Conservation (phyloP, 1,139 yeast species). For the Taphrina communis region DNA sequence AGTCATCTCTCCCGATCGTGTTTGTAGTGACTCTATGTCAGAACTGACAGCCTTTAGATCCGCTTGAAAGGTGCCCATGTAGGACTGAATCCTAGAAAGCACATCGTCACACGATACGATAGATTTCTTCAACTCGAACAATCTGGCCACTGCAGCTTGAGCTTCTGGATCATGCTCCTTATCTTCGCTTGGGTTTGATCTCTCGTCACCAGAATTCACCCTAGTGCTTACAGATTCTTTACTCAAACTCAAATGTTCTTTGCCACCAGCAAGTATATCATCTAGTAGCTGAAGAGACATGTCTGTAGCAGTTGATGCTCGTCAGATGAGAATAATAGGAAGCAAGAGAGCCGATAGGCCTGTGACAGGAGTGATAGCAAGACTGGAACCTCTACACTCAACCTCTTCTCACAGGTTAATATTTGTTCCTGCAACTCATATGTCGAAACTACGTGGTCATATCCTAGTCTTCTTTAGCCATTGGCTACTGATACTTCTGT, state of each 20-base stretch:
- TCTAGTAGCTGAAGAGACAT: slow-evolving; percentile 11
- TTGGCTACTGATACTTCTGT: too few species aligned
- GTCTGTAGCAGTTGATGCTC: neutral
- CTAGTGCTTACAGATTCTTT: slow-evolving; percentile 7
- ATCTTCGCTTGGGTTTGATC: neutral
- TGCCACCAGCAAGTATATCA: slow-evolving; percentile 17
- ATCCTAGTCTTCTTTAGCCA: too few species aligned
- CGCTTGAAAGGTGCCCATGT: slow-evolving; percentile 60
- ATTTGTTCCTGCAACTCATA: too few species aligned
- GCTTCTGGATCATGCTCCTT: slow-evolving; percentile 15
- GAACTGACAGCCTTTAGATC: slow-evolving; percentile 65
- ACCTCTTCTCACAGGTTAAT: too few species aligned
- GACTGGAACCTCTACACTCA: too few species aligned
- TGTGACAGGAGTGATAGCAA: too few species aligned
- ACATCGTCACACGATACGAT: slow-evolving; percentile 55
- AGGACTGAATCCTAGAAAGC: slow-evolving; percentile 53
- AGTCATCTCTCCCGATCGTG: slow-evolving; percentile 65
- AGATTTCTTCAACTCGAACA: slow-evolving; percentile 51
- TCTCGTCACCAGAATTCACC: neutral
- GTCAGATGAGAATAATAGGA: too few species aligned
- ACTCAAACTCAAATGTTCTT: slow-evolving; percentile 12
- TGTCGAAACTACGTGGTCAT: too few species aligned
- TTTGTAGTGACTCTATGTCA: slow-evolving; percentile 63
- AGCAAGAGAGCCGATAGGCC: too few species aligned
- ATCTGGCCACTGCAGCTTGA: slow-evolving; percentile 25